Base-by-base conservation (phyloP, 805 yeast species). In the Hanseniaspora mollemarum region DNA sequence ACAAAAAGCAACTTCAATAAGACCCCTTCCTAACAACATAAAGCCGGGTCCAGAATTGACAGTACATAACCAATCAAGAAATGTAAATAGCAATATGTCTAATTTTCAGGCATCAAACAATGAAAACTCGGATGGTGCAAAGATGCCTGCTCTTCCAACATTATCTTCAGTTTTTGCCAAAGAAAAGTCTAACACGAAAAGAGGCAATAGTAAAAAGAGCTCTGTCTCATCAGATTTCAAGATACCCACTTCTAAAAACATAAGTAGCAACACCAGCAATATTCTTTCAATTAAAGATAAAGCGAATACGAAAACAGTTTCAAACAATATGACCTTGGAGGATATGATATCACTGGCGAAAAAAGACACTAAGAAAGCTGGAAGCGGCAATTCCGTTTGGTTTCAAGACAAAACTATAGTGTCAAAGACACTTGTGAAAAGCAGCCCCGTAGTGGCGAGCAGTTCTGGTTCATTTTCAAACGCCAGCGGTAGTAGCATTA, bases 291-390 rank as follows among this genome's bases (percentile, higher is more conserved):
- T 37, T 13, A 46, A 46, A 15, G 38, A 19, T 31, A 41, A 18
- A 16, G 19, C 24, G 16, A 32, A 13, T 10, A 25, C 21, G 4
- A 35, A 41, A 18, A 3, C 7, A 25, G 28, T 28, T 4, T 15
- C 28, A 4, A 32, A 32, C 13, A 46, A 46, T 24, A 6, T 39
- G 29, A 28, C 38, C 4, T 32, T 48, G 16, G 45, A 48, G 7
- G 51, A 48, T 18, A 48, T 48, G 51, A 39, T 48, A 7, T 24
- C 33, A 15, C 21, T 40, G 12, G 51, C 45, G 1, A 33, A 33
- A 9, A 48, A 31, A 15, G 45, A 48, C 8, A 40, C 5, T 9
- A 28, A 33, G 19, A 21, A 39, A 13, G 12, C 9, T 6, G 15
- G n/a, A 2, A 24, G 25, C 21, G 12, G 28, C n/a, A 28, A 5